phyloP scores from a whole-genome alignment of 306 rosid species.

The Vigna angularis region DNA sequence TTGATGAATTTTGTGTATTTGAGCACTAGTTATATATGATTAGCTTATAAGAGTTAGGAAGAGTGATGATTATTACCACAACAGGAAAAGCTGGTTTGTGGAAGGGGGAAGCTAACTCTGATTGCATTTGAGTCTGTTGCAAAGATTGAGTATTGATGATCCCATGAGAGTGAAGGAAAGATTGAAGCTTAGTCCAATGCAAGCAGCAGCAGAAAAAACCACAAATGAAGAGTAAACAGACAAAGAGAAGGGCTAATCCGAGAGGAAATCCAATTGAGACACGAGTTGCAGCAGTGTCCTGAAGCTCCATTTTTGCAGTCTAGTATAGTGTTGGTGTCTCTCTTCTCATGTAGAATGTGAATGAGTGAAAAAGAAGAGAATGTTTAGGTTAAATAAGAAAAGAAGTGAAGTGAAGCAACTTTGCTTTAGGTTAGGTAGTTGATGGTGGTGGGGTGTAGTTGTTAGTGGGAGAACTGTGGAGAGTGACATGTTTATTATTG shows the following conservation, averaged over 20 bases:
- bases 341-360: constrained; percentile 10
- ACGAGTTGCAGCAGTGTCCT: constrained; percentile 43
- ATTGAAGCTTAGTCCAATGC: constrained; percentile 61
- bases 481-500: constrained; percentile 41
- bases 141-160: constrained; percentile 18
- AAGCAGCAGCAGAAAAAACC: constrained; percentile 66
- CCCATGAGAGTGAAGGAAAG: constrained; percentile 38
- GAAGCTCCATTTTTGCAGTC: constrained; percentile 49
- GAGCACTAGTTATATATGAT: not conserved
- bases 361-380: constrained; percentile 29
- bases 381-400: constrained; percentile 31
- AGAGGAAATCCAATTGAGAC: constrained; percentile 62
- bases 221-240: constrained; percentile 48
- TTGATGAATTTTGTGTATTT: no score
- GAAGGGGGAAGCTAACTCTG: constrained; percentile 39
- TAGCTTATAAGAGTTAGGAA: not conserved
- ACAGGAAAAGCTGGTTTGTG: constrained; percentile 52
- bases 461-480: constrained; percentile 38
- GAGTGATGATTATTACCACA: constrained; percentile 40
- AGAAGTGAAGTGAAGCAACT: not conserved
- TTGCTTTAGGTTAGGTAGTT: constrained; percentile 39
- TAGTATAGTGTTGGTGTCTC: not conserved
- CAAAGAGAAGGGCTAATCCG: constrained; percentile 62
- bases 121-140: constrained; percentile 29
- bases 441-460: constrained; percentile 45